A percentile compares a stretch with the other conserved stretches of the same genome.
Evolutionary conservation across 1,284 basidiomycete genomes (phyloP).

Genomic region (Spongispora temasekensis): DNA sequence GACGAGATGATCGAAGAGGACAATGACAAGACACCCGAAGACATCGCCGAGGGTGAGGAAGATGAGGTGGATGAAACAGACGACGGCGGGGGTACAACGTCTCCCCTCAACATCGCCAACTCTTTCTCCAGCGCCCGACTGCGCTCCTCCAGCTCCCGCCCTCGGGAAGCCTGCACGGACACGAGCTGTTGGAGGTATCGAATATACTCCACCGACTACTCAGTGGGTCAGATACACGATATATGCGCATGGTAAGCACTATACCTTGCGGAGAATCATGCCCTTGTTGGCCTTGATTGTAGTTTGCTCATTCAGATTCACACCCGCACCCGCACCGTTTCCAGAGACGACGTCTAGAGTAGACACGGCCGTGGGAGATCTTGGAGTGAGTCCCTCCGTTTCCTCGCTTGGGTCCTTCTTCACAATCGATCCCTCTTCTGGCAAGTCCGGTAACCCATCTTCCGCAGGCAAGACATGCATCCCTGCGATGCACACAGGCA

Average conservation of each 20-base stretch:
- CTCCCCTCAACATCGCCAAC: conserved; percentile 23
- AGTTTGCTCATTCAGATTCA: conserved; percentile 31
- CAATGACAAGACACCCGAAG: conserved; percentile 22
- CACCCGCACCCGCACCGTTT: too few species aligned
- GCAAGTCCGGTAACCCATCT: conserved; percentile 31
- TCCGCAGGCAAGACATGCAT: conserved; percentile 30
- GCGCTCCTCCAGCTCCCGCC: conserved; percentile 67
- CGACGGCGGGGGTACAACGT: conserved; percentile 3
- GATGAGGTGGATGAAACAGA: conserved; percentile 18
- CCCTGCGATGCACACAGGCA: conserved; percentile 3
- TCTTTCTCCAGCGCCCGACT: conserved; percentile 32
- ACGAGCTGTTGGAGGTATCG: conserved; percentile 85
- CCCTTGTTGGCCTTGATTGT: conserved; percentile 85
- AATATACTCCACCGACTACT: conserved; percentile 81
- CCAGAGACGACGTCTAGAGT: not conserved
- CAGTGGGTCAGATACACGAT: conserved; percentile 6
- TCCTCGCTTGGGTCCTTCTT: conserved; percentile 37
- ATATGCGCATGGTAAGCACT: not conserved
- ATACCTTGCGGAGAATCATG: conserved; percentile 75
- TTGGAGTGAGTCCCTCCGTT: conserved; percentile 19
- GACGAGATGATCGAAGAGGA: conserved; percentile 9
- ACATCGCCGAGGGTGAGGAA: conserved; percentile 19
- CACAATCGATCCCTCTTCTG: conserved; percentile 32
- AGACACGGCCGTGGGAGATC: conserved; percentile 15
- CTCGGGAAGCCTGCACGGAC: conserved; percentile 71